Conservation (phyloP, 1,284 basidiomycete species). For the Fomitopsis schrenkii region DNA sequence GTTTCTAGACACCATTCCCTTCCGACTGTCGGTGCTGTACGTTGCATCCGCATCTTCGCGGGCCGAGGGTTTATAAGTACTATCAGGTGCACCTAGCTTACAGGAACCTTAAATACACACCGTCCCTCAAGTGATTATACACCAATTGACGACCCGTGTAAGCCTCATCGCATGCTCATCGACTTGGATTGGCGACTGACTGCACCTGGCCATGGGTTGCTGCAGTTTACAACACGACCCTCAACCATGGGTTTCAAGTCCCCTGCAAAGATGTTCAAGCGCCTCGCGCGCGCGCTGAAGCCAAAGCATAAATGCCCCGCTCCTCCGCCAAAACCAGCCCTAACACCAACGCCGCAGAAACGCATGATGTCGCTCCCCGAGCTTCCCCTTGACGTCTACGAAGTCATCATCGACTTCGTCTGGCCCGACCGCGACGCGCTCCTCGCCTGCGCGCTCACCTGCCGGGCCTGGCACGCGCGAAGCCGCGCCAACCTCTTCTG, state of each 20-base stretch:
- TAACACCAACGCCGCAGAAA: background rate
- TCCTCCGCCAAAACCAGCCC: background rate
- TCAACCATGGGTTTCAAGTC: background rate
- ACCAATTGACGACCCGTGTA: background rate
- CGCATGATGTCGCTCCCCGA: background rate
- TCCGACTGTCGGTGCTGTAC: background rate
- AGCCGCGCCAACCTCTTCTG: conserved; percentile 16
- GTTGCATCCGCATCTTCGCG: background rate
- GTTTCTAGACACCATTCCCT: background rate
- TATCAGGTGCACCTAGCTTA: background rate
- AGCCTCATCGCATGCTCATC: background rate
- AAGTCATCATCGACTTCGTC: conserved; percentile 19
- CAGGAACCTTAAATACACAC: background rate
- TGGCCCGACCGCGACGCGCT: conserved; percentile 9
- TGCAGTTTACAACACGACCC: no score
- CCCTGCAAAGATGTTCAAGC: background rate
- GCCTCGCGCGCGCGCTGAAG: background rate
- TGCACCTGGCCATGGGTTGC: background rate
- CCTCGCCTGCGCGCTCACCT: conserved; percentile 16
- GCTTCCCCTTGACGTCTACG: conserved; percentile 16
- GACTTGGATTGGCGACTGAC: background rate
- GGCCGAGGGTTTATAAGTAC: background rate
- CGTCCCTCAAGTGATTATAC: background rate
- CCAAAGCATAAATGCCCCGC: background rate
- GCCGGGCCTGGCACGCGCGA: conserved; percentile 13